These are phyloP conservation scores for Microdochium nivale DNA, from an alignment of 2,329 filamentous ascomycete genomes.

Conservation along the genomic window DNA sequence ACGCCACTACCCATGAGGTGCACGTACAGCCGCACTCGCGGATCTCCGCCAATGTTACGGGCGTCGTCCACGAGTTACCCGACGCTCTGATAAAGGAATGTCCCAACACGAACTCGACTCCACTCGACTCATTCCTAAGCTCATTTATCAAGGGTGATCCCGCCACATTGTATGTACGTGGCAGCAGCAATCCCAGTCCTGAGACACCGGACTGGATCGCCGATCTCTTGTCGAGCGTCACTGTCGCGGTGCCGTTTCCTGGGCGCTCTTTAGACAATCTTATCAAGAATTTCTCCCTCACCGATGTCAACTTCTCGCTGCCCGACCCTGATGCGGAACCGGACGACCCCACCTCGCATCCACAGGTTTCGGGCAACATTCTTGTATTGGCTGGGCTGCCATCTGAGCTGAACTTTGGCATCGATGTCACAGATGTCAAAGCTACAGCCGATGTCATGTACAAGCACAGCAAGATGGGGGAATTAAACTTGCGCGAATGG, in stretches of 20 bases:
- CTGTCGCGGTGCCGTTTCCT: constrained; percentile 75
- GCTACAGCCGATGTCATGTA: constrained; percentile 79
- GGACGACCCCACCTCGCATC: constrained; percentile 61
- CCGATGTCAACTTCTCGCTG: constrained; percentile 76
- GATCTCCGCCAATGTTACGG: constrained; percentile 61
- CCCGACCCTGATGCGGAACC: constrained; percentile 75
- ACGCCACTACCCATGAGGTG: constrained; percentile 60
- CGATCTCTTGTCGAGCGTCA: constrained; percentile 72
- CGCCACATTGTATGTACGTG: constrained; percentile 75
- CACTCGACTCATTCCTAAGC: constrained; percentile 72
- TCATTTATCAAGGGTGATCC: constrained; percentile 75
- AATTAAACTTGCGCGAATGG: constrained; percentile 74
- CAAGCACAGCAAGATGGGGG: constrained; percentile 66
- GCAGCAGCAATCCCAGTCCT: constrained; percentile 56
- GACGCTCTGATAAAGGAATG: constrained; percentile 64
- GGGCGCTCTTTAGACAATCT: constrained; percentile 73
- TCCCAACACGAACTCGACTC: constrained; percentile 69
- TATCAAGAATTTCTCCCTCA: constrained; percentile 80
- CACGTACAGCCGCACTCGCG: constrained; percentile 59
- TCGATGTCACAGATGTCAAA: constrained; percentile 69
- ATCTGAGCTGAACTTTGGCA: constrained; percentile 75
- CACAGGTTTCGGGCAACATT: constrained; percentile 75
- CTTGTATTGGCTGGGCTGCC: constrained; percentile 72
- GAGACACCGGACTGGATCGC: constrained; percentile 76
- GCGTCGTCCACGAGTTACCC: constrained; percentile 65